Evolutionary conservation across 805 yeast genomes (phyloP), one percentile per base, ranked within the genome.

Genomic region (Candida boidinii): DNA sequence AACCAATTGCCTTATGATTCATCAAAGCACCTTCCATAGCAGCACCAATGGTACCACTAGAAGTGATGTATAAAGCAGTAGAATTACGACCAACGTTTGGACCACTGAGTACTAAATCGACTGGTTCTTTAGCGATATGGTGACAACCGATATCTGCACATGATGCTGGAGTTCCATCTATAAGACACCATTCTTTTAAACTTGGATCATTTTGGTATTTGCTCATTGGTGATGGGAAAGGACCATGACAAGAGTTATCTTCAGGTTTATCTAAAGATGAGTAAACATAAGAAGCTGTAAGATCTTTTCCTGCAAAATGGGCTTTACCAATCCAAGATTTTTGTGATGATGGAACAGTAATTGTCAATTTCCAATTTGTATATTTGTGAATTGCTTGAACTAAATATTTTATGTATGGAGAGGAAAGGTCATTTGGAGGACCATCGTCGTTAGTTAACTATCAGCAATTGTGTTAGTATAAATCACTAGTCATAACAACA

Each of bases 291-390:
- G 72, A 63, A 2, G 81, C 72, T 2, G 73, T 59, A 26, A 81
- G 61, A 18, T 73, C 69, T 41, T 71, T 68, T 6, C 86, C 90
- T 0, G 94, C 94, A 48, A 92, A 76, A 62, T 88, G 96, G 5
- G 98, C 97, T 55, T 92, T 92, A 23, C 96, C 96, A 36, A 87
- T 90, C 98, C 98, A 92, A 11, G 96, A 88, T 45, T 92, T 65
- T 46, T 73, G 79, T 36, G 85, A 94, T 33, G 76, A 70, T 10
- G 98, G 98, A 3, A 92, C 79, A 18, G 80, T 87, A 15, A 88
- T 76, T 17, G 87, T 76, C 21, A 88, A 58, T 18, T 81, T 73
- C 97, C 97, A 90, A 51, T 84, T 76, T 5, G 96, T 84, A 33
- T 62, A 45, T 26, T 64, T 52, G 28, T 53, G 51, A 29, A 88